phyloP scores from a whole-genome alignment of 257 asterid species.

The Petunia axillaris region DNA sequence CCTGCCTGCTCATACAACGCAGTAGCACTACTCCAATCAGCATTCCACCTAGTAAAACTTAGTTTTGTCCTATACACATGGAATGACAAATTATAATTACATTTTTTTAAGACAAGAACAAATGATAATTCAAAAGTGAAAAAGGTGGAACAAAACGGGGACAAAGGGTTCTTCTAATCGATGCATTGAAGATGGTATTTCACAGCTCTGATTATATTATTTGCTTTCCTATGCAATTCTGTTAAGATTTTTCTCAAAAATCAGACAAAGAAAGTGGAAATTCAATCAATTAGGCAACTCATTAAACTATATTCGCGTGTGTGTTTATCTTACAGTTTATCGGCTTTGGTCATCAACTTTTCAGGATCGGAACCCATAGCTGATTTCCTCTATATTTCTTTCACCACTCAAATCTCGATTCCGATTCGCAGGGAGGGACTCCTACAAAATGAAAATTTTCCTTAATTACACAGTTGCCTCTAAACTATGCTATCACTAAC shows the following conservation, averaged over 20 bases:
- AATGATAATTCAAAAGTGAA: not conserved
- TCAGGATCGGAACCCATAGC: conserved; percentile 85
- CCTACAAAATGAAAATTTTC: not conserved
- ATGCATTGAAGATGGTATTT: not conserved
- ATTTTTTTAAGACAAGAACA: not conserved
- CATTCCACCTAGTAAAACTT: conserved; percentile 91
- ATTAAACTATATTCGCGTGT: not conserved
- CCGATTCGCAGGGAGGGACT: conserved; percentile 26
- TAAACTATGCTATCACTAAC: not conserved
- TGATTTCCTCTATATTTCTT: conserved; percentile 26
- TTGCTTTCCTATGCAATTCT: not conserved
- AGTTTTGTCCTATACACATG: conserved; percentile 70
- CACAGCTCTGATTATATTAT: not conserved
- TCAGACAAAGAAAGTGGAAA: not conserved
- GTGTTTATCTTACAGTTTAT: conserved; percentile 61
- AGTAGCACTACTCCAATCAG: conserved; percentile 94
- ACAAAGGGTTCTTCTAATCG: not conserved
- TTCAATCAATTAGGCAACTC: not conserved
- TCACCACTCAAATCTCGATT: conserved; percentile 5
- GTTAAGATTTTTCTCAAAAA: not conserved
- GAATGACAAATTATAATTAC: not conserved
- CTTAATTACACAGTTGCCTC: not conserved
- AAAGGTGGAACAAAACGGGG: not conserved
- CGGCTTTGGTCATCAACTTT: conserved; percentile 87
- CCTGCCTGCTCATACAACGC: conserved; percentile 95